Base-by-base conservation (phyloP, 2,329 filamentous ascomycete genomes). In the Harringtonia lauricola region DNA sequence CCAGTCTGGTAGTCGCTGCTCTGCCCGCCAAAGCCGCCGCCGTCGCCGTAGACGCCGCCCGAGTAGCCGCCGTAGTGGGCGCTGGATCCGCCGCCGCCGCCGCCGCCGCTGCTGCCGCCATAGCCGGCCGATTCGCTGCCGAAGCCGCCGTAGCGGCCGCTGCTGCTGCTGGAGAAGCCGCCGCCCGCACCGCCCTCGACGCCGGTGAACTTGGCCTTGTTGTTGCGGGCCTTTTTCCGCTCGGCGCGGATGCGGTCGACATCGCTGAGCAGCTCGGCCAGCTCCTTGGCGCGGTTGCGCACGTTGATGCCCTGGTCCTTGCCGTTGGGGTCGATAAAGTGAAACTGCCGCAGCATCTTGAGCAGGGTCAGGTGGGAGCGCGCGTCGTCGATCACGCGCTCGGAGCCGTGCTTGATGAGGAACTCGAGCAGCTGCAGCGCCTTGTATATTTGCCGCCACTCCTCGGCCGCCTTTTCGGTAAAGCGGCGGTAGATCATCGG, bases 401-500 rank as follows among this genome's bases (percentile, higher is more conserved):
- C 92, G 13, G 92, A 96, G 49, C 92, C 92, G 63, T 98, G 92
- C 71, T 98, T 98, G 66, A 98, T 83, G 28, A 98, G 76, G 59
- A 95, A 69, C 63, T 98, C 90, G 59, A 98, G 82, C 44, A 98
- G 74, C 72, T 96, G 92, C 21, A 98, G 80, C 10, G 87, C 83
- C 72, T 98, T 98, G 76, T 98, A 98, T 59, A 98, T 98, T 64
- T 98, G 92, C 53, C 92, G 79, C 92, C 92, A 98, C 67, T 98
- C 92, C 62, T 98, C 92, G 44, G 92, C 90, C 8, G 88, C 76
- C 71, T 98, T 98, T 63, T 98, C 92, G 48, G 92, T 98, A 64
- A 98, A 98, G 52, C 92, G 86, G 59, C 94, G 92, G 71, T 98
- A 98, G 59, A 98, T 95, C 87, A 98, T 92, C 52, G 92, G 92